These are phyloP conservation scores for Raddia distichophylla DNA, from an alignment of 176 grass and related monocot genomes.

Conservation along the genomic window DNA sequence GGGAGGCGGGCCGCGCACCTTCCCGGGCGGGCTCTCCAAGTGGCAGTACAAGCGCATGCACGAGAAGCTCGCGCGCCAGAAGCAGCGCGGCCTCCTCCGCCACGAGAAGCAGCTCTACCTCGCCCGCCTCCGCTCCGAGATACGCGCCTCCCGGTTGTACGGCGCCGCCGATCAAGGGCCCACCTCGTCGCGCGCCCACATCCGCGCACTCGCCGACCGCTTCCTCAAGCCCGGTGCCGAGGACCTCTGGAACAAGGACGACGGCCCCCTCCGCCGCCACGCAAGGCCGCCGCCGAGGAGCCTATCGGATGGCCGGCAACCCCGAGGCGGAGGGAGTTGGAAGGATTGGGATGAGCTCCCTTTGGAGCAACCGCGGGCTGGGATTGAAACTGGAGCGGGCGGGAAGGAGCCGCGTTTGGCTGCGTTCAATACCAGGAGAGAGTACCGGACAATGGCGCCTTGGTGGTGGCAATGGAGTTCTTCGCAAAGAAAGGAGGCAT, in stretches of 20 bases:
- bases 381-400: background rate
- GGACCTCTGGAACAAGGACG: constrained; percentile 95
- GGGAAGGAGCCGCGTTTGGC: constrained; percentile 5
- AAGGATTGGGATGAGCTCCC: constrained; percentile 47
- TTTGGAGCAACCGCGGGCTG: constrained; percentile 25
- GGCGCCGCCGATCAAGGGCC: background rate
- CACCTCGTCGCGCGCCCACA: constrained; percentile 67
- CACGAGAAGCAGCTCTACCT: constrained; percentile 90
- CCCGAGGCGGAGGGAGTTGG: background rate
- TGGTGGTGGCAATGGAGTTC: constrained; percentile 31
- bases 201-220: constrained; percentile 68
- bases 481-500: background rate
- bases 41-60: constrained; percentile 97
- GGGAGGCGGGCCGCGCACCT: constrained; percentile 82
- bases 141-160: constrained; percentile 51
- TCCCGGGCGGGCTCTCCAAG: constrained; percentile 78
- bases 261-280: constrained; percentile 58
- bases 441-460: constrained; percentile 19
- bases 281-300: background rate
- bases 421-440: constrained; percentile 44
- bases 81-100: constrained; percentile 68
- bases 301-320: background rate
- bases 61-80: constrained; percentile 80
- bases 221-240: constrained; percentile 73
- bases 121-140: constrained; percentile 72